Percentiles rank a stretch among this genome's conserved stretches.
Conservation (phyloP, 257 asterid species). For the Eucommia ulmoides region DNA sequence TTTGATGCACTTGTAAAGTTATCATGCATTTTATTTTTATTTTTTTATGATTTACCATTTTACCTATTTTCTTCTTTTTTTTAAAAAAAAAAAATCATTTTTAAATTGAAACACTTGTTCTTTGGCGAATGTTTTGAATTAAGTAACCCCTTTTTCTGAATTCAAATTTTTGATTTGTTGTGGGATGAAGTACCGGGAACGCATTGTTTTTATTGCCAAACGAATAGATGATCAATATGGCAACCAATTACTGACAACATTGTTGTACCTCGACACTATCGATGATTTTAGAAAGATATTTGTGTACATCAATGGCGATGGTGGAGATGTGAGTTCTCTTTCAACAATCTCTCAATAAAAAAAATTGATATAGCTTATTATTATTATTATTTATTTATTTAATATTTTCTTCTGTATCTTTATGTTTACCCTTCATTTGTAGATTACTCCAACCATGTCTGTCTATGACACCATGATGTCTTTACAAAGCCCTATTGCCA, state of each 20-base stretch:
- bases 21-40: no score
- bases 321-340: slow-evolving; percentile 83
- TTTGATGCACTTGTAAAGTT: slow-evolving; percentile 99
- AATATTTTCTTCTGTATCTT: no score
- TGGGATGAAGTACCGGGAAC: slow-evolving; percentile 77
- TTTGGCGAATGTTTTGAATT: background rate
- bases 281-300: slow-evolving; percentile 55
- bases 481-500: slow-evolving; percentile 70
- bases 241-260: slow-evolving; percentile 81
- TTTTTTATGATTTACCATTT: slow-evolving; percentile 32
- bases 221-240: slow-evolving; percentile 78
- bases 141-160: background rate
- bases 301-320: slow-evolving; percentile 75
- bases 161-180: background rate
- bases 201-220: slow-evolving; percentile 72
- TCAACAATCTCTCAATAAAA: no score
- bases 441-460: slow-evolving; percentile 95
- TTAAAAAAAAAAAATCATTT: no score
- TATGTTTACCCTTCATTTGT: slow-evolving; percentile 9
- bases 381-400: no score
- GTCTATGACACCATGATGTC: slow-evolving; percentile 93
- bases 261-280: slow-evolving; percentile 86
- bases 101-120: no score
- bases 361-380: no score
- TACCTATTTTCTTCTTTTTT: background rate